Evolutionary conservation across 805 yeast genomes (phyloP), one percentile per base, ranked within the genome.

Genomic region (Hanseniaspora lachancei): DNA sequence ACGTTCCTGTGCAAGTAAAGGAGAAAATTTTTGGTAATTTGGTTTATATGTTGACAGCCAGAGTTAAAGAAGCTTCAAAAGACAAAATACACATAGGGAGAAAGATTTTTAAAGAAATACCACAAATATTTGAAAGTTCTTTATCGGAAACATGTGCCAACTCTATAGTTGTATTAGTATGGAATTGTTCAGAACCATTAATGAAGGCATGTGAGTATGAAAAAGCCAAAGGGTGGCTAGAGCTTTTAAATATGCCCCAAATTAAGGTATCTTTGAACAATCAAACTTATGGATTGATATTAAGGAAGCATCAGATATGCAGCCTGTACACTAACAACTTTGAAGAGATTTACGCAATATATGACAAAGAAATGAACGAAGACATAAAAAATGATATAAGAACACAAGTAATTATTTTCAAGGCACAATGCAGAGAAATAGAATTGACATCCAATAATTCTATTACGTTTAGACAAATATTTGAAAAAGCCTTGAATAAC

Each of bases 101-200:
- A 15, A 60, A 58, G 2, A 63, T 68, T 32, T 57, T 68, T 24
- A 61, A 62, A 8, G 51, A 61, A 16, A 59, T 69, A 0, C 71
- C 72, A 46, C 66, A 61, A 40, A 59, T 62, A 5, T 58, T 72
- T 4, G 39, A 58, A n/a, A 58, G 54, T 29, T 41, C 60, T 0
- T 57, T 74, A 2, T 62, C 71, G 0, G 64, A 62, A 35, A 62
- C 63, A 16, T 62, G 72, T 5, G 56, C 67, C 7, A 64, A 71
- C 5, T 63, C 72, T 43, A 51, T 69, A 5, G 63, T 70, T 0
- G 66, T 75, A 1, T 56, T 74, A 29, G 57, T 74, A 20, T 74
- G 76, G 75, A 73, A 72, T 49, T 54, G 60, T 20, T 75, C 72
- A 0, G 71, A 71, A 41, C 58, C 61, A 18, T 58, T 62, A 18